phyloP scores from a whole-genome alignment of 805 yeast species.

The Nakazawaea ernobii region DNA sequence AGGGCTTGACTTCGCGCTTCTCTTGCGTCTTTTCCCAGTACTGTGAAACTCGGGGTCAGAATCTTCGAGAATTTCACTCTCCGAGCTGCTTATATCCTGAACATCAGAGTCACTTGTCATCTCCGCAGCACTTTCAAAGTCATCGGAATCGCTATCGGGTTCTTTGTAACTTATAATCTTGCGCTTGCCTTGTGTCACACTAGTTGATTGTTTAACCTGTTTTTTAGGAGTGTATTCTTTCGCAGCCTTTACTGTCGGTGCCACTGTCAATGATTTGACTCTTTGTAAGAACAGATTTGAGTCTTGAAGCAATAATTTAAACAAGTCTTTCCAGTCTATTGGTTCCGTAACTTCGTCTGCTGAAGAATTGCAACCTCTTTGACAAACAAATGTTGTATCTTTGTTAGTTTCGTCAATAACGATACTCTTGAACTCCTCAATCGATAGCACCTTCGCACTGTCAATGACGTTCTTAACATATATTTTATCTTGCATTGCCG shows the following conservation, averaged over 20 bases:
- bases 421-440: constrained; percentile 27
- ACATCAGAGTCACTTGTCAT: neutral
- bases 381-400: constrained; percentile 31
- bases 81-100: neutral
- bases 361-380: constrained; percentile 34
- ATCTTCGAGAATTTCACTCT: neutral
- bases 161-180: constrained; percentile 11
- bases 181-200: constrained; percentile 11
- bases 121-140: constrained; percentile 9
- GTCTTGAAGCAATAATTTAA: constrained; percentile 19
- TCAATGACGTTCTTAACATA: constrained; percentile 35
- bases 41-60: constrained; percentile 4
- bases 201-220: constrained; percentile 14
- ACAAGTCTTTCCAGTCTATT: constrained; percentile 34
- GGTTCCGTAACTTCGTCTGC: constrained; percentile 28
- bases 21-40: constrained; percentile 10
- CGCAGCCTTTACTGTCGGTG: constrained; percentile 19
- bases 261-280: constrained; percentile 24
- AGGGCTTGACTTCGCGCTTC: neutral
- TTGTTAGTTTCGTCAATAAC: constrained; percentile 30
- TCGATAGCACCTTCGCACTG: constrained; percentile 38
- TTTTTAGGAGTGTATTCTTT: constrained; percentile 9
- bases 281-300: constrained; percentile 26
- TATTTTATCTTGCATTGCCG: constrained; percentile 43
- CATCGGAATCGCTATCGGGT: constrained; percentile 16